These are phyloP conservation scores for Tothia fuscella DNA, from an alignment of 2,329 filamentous ascomycete genomes.

Conservation along the genomic window DNA sequence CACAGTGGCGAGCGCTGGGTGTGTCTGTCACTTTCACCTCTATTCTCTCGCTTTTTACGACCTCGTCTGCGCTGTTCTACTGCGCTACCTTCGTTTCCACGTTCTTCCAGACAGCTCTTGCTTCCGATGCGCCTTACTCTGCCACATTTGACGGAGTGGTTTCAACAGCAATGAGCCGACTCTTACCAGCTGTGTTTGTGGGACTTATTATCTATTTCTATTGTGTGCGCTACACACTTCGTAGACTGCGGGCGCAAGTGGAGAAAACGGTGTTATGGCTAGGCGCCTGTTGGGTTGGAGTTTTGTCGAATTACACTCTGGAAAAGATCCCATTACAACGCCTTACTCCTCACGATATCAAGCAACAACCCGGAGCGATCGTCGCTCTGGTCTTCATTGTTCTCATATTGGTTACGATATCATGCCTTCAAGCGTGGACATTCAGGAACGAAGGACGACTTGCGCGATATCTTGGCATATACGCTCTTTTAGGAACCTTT, in stretches of 20 bases:
- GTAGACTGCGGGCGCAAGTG: constrained; percentile 20
- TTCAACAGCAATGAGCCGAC: constrained; percentile 20
- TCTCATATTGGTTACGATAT: constrained; percentile 18
- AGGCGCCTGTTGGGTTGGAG: constrained; percentile 23
- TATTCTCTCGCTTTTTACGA: constrained; percentile 21
- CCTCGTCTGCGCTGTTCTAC: constrained; percentile 21
- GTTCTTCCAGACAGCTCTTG: constrained; percentile 25
- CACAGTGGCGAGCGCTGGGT: constrained; percentile 22
- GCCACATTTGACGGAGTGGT: constrained; percentile 20
- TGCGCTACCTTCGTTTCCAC: constrained; percentile 19
- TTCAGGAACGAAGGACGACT: constrained; percentile 21
- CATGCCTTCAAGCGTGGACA: constrained; percentile 22
- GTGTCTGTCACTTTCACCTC: constrained; percentile 23
- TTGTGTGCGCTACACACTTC: constrained; percentile 19
- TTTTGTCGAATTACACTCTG: constrained; percentile 22
- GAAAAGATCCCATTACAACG: constrained; percentile 24
- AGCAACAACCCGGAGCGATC: constrained; percentile 25
- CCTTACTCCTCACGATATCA: constrained; percentile 24
- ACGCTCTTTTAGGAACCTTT: constrained; percentile 6
- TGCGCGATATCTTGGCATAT: constrained; percentile 11
- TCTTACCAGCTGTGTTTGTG: constrained; percentile 23
- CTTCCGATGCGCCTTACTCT: constrained; percentile 23
- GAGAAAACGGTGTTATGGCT: constrained; percentile 27
- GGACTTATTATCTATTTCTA: constrained; percentile 20
- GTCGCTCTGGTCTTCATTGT: constrained; percentile 23